Base-by-base conservation (phyloP, 2,329 filamentous ascomycete species). In the Exophiala sideris region DNA sequence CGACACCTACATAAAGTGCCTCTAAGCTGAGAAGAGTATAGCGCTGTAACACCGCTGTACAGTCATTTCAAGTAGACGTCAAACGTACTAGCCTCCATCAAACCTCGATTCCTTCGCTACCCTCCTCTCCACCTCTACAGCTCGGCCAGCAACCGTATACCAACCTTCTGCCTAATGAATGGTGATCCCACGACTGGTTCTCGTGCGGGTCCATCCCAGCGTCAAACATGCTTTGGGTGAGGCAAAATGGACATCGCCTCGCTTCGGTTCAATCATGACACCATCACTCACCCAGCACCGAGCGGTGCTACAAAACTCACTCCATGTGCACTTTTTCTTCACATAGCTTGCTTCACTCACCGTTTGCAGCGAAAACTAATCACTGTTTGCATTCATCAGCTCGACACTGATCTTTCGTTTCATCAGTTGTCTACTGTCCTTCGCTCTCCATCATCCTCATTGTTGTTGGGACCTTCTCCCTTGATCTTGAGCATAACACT, bases 371-470 rank as follows among this genome's bases (percentile, higher is more conserved):
- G 21, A 44, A 44, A n/a, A 44, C 18, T n/a, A n/a, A 44, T 44
- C 41, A 44, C n/a, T 24, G 18, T 21, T 44, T 44, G 41, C n/a
- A 45, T 48, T 33, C 46, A 24, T 33, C 12, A 33, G 41, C 44
- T 33, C 39, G 51, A 45, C 46, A 46, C 38, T 45, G 46, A 48
- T 50, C 54, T 35, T 54, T 57, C 55, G 55, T 45, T 58, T 47
- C 14, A 42, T 50, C 47, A n/a, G 42, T 20, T 40, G 50, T 54
- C 55, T 58, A n/a, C 44, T 40, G 33, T 38, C 47, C 45, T 34
- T 58, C 55, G 55, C 42, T 47, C 41, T 11, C 18, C 35, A 5
- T 20, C 48, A 49, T 29, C 36, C 16, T 20, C 40, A 35, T 24
- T 10, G 14, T 47, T 24, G 29, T 47, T 21, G 29, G 34, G 45